Conservation (phyloP, 2,329 filamentous ascomycete genomes). For the Thermothelomyces thermophilus region DNA sequence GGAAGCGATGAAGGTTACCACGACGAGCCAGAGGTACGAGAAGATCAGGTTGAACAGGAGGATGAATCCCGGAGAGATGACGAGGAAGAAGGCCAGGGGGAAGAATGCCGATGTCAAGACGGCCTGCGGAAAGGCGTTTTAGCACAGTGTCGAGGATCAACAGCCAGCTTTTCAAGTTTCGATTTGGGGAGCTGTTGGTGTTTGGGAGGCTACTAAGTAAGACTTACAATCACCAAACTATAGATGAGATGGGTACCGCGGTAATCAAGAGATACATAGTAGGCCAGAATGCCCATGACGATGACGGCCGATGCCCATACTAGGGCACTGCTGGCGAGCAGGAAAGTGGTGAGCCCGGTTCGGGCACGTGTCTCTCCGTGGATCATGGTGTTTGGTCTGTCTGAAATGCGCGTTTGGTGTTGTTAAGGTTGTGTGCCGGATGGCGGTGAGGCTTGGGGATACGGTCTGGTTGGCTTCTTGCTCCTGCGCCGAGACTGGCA, state of each 20-base stretch:
- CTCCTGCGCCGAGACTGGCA: no score
- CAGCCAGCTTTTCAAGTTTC: no score
- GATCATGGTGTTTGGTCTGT: slow-evolving; percentile 13
- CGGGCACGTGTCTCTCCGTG: slow-evolving; percentile 14
- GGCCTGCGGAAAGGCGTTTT: slow-evolving; percentile 20
- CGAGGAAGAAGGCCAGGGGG: slow-evolving; percentile 28
- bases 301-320: slow-evolving; percentile 32
- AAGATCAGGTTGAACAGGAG: slow-evolving; percentile 33
- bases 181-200: neutral
- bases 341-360: slow-evolving; percentile 25
- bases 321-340: slow-evolving; percentile 26
- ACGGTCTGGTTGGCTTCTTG: no score
- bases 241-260: slow-evolving; percentile 28
- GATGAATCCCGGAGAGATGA: slow-evolving; percentile 23
- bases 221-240: slow-evolving; percentile 30
- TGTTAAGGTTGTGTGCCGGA: neutral
- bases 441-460: no score
- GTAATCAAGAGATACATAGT: slow-evolving; percentile 24
- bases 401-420: neutral
- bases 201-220: neutral
- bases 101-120: slow-evolving; percentile 31
- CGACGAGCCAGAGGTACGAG: slow-evolving; percentile 32
- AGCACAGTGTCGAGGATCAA: no score
- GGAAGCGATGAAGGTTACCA: slow-evolving; percentile 28
- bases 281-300: slow-evolving; percentile 31